Conservation (phyloP, 805 yeast genomes). For the Cyberlindnera maritima region DNA sequence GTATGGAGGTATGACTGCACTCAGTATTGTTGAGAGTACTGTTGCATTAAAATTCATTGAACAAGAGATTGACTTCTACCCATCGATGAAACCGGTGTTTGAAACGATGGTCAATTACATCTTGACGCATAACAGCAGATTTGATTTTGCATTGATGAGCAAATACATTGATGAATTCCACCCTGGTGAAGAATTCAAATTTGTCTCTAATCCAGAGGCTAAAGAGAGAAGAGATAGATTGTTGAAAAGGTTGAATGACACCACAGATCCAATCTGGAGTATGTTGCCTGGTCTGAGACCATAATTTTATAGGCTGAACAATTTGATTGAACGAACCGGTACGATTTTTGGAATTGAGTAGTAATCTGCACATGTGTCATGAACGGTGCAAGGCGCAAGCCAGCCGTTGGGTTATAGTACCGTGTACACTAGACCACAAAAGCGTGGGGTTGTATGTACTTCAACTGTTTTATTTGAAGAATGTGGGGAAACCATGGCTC, state of each 20-base stretch:
- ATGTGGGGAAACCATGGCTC: too few species aligned
- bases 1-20: conserved; percentile 1
- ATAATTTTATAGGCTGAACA: too few species aligned
- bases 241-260: background rate
- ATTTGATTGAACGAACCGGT: too few species aligned
- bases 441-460: background rate
- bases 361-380: too few species aligned
- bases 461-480: too few species aligned
- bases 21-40: background rate
- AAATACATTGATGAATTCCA: background rate
- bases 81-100: background rate
- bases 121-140: background rate
- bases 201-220: background rate
- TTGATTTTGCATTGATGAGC: background rate
- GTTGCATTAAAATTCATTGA: conserved; percentile 1
- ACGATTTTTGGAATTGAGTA: too few species aligned
- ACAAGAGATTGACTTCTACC: background rate
- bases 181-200: background rate
- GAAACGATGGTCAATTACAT: conserved; percentile 2
- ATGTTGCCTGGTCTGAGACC: background rate
- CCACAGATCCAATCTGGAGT: background rate
- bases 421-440: background rate
- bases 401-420: too few species aligned
- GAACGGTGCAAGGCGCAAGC: too few species aligned
- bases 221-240: background rate